Evolutionary conservation across 192 early-diverging fungal species (phyloP).

Genomic region (Gaertneriomyces semiglobifer): DNA sequence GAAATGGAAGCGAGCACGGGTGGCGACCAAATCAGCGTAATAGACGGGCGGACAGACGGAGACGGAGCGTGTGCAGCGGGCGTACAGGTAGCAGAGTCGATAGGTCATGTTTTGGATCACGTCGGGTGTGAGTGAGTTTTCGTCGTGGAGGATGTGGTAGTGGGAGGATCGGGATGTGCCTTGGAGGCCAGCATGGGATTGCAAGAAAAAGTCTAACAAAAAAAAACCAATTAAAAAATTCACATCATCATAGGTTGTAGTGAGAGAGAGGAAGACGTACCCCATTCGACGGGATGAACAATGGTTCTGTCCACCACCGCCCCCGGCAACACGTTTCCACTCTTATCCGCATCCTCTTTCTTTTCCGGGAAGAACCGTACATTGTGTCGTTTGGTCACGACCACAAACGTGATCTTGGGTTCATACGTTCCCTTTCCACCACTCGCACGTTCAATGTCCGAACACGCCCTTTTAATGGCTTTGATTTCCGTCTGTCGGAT

Average conservation of each 20-base stretch:
- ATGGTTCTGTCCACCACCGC: constrained; percentile 73
- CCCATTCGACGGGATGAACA: constrained; percentile 72
- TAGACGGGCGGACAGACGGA: constrained; percentile 84
- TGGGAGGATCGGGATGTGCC: constrained; percentile 84
- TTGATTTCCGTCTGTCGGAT: constrained; percentile 44
- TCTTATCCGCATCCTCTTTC: constrained; percentile 56
- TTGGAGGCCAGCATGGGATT: constrained; percentile 81
- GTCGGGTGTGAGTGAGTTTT: constrained; percentile 73
- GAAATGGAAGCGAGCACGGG: constrained; percentile 42
- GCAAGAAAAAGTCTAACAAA: constrained; percentile 80
- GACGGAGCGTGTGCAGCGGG: constrained; percentile 75
- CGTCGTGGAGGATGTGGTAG: constrained; percentile 86
- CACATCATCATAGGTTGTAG: constrained; percentile 1
- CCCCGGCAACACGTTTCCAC: constrained; percentile 79
- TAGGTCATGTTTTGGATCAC: constrained; percentile 79
- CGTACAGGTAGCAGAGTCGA: constrained; percentile 79
- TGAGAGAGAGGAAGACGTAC: constrained; percentile 14
- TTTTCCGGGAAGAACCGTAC: constrained; percentile 70
- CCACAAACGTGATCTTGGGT: constrained; percentile 48
- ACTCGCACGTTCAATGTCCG: constrained; percentile 17
- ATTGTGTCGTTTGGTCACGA: constrained; percentile 54
- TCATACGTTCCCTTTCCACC: constrained; percentile 19
- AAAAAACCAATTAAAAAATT: not conserved
- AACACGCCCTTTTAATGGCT: constrained; percentile 47
- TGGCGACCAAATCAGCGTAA: constrained; percentile 82